phyloP scores from a whole-genome alignment of 148 eudicot species.

The Diospyros kaki region DNA sequence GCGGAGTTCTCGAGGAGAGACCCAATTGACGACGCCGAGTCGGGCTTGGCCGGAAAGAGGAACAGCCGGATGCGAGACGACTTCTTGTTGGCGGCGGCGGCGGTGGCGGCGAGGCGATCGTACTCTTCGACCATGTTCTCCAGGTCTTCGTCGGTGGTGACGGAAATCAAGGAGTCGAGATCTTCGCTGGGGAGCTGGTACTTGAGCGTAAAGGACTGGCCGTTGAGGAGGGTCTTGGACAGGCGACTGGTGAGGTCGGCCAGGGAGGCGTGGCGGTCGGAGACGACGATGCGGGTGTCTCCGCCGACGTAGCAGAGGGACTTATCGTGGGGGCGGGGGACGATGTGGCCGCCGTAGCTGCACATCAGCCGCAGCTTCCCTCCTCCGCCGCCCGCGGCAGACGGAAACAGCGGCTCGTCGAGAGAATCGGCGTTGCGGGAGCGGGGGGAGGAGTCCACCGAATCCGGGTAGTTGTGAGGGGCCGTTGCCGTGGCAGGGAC shows the following conservation, averaged over 20 bases:
- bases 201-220: conserved; percentile 40
- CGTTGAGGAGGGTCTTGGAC: conserved; percentile 44
- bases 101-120: conserved; percentile 38
- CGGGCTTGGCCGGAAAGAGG: conserved; percentile 43
- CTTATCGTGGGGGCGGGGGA: conserved; percentile 86
- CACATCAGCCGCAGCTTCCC: conserved; percentile 73
- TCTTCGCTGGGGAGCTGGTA: conserved; percentile 86
- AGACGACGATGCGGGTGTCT: conserved; percentile 71
- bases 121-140: conserved; percentile 88
- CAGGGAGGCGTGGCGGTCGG: conserved; percentile 48
- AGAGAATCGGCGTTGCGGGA: conserved; percentile 45
- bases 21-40: conserved; percentile 40
- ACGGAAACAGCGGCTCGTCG: conserved; percentile 13
- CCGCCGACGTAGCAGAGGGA: conserved; percentile 85
- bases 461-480: conserved; percentile 33
- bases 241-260: conserved; percentile 43
- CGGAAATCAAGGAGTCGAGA: conserved; percentile 75
- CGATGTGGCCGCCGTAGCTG: conserved; percentile 84
- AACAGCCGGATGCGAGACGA: conserved; percentile 55
- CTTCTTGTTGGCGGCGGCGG: conserved; percentile 5
- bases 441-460: conserved; percentile 62
- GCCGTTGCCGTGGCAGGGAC: conserved; percentile 22
- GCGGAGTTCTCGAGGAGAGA: conserved; percentile 42
- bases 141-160: conserved; percentile 76
- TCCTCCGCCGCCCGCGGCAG: not conserved